phyloP scores from a whole-genome alignment of 164 flowering plant genomes.

The Vitis amurensis region DNA sequence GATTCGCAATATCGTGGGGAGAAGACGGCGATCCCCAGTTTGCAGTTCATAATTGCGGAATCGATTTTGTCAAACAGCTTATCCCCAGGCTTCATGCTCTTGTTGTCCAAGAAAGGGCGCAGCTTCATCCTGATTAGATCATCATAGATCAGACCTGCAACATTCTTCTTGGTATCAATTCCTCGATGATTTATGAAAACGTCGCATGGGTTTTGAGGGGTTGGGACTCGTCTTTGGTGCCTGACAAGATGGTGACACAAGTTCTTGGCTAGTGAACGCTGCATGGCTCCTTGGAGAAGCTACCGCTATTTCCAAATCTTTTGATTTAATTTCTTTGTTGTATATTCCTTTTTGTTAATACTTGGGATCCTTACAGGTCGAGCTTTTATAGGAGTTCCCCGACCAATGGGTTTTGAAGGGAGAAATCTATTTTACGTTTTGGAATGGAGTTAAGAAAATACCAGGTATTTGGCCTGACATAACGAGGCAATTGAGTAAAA shows the following conservation, averaged over 20 bases:
- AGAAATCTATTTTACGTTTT: too few species aligned
- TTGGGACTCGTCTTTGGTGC: neutral
- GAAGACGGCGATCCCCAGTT: conserved; percentile 57
- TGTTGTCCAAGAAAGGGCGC: conserved; percentile 54
- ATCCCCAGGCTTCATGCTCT: conserved; percentile 72
- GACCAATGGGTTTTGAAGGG: too few species aligned
- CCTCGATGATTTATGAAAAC: conserved; percentile 71
- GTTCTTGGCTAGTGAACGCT: conserved; percentile 20
- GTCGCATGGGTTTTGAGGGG: conserved; percentile 29
- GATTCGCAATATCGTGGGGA: conserved; percentile 71
- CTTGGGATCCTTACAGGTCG: too few species aligned
- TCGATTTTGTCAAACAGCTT: conserved; percentile 45
- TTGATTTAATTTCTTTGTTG: too few species aligned
- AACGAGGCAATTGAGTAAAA: neutral
- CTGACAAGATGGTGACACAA: conserved; percentile 12
- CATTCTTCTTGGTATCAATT: conserved; percentile 48
- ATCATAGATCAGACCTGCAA: conserved; percentile 49
- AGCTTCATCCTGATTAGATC: conserved; percentile 29
- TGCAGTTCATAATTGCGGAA: conserved; percentile 34
- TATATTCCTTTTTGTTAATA: too few species aligned
- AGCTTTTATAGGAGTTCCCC: too few species aligned
- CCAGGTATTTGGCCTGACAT: neutral
- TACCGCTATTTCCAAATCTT: neutral
- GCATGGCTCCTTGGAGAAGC: conserved; percentile 33
- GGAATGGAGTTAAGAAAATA: conserved; percentile 1